Conservation (phyloP, 768 basidiomycete species). For the Dendrothele bispora region DNA sequence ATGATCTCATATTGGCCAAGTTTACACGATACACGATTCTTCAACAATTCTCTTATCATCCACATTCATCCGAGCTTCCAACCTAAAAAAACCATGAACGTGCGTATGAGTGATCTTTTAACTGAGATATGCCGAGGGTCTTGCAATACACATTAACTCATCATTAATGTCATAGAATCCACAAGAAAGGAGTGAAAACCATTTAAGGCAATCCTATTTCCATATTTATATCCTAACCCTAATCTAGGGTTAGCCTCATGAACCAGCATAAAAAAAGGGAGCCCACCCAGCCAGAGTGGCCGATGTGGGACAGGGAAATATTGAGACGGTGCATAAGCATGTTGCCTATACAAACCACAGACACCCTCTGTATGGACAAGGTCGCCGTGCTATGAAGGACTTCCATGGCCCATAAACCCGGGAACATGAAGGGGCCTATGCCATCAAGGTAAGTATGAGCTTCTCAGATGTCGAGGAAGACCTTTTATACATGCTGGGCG, state of each 20-base stretch:
- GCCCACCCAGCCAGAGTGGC: constrained; percentile 10
- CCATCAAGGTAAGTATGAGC: constrained; percentile 11
- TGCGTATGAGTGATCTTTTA: too few species aligned
- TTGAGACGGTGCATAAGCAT: constrained; percentile 9
- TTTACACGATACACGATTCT: too few species aligned
- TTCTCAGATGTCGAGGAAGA: neutral
- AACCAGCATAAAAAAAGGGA: constrained; percentile 1
- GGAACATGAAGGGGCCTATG: constrained; percentile 8
- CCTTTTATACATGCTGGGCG: neutral
- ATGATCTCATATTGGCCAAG: too few species aligned
- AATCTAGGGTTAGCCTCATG: constrained; percentile 2
- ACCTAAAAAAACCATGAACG: too few species aligned
- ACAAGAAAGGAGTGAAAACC: too few species aligned
- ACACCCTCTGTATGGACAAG: constrained; percentile 8
- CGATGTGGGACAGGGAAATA: constrained; percentile 8
- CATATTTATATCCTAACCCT: too few species aligned
- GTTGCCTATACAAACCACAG: constrained; percentile 7
- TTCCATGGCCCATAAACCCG: constrained; percentile 7
- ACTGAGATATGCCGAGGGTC: too few species aligned
- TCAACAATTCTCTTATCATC: too few species aligned
- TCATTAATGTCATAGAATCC: too few species aligned
- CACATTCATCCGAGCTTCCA: too few species aligned
- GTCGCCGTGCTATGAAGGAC: constrained; percentile 11
- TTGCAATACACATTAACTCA: too few species aligned
- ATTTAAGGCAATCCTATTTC: too few species aligned